A percentile compares a stretch with the other conserved stretches of the same genome.
phyloP scores from a whole-genome alignment of 441 rosid species.

The Flueggea neowawraea region DNA sequence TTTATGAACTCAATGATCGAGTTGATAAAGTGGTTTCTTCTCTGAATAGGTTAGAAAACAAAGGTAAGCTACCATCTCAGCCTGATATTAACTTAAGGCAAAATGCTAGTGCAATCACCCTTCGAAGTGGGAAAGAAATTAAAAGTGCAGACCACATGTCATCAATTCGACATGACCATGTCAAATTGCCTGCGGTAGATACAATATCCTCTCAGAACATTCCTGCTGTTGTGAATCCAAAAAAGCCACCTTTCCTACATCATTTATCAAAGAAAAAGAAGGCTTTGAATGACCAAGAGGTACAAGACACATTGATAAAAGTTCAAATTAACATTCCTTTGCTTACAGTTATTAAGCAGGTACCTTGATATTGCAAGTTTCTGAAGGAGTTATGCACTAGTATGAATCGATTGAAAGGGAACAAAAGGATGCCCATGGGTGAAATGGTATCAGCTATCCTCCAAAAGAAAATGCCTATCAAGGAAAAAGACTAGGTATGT shows the following conservation, averaged over 20 bases:
- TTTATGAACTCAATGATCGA: neutral
- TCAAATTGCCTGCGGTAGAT: neutral
- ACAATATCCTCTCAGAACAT: neutral
- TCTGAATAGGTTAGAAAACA: neutral
- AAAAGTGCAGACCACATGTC: neutral
- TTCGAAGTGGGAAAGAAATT: neutral
- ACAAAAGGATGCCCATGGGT: neutral
- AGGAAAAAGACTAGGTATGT: neutral
- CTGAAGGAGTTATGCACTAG: neutral
- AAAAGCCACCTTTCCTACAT: neutral
- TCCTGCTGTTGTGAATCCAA: neutral
- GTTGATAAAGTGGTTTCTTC: neutral
- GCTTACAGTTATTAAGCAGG: neutral
- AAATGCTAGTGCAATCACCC: neutral
- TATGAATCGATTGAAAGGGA: neutral
- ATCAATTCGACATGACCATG: neutral
- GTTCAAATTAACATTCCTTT: neutral
- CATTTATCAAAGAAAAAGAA: neutral
- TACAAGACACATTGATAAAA: neutral
- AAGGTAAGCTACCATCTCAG: neutral
- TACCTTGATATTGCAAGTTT: neutral
- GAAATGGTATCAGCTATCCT: neutral
- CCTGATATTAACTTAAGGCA: neutral
- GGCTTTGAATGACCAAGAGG: neutral
- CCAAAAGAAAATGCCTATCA: neutral